Base-by-base conservation (phyloP, 441 rosid species). In the Raphanus hybrid region DNA sequence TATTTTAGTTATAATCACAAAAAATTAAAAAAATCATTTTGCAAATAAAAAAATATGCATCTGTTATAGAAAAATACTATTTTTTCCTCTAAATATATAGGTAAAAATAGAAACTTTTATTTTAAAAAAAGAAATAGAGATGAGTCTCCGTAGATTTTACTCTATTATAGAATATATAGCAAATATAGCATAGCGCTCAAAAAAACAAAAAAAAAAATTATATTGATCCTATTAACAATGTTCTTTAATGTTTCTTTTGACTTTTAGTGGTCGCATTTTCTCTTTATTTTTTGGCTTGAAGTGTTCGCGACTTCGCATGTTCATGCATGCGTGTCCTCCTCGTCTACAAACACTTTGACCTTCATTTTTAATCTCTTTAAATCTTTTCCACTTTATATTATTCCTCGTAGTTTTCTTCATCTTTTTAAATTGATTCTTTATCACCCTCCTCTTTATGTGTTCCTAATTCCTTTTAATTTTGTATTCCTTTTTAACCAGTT, bases 241-340 rank as follows among this genome's bases (percentile, higher is more conserved):
- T 78, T 73, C 77, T 78, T 71, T 66, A 45, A 16, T 45, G 54
- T 23, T 70, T 70, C 67, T 35, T 71, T 75, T 58, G 45, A 54
- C 77, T 54, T 78, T 78, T 67, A 0, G 81, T 78, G 81, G 81
- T 78, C 81, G 64, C 81, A 60, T 50, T 18, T 71, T 23, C 54
- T 64, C 68, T 35, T 64, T 76, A 2, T 67, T 39, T 18, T 60
- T n/a, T 3, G 63, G 15, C 6, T 71, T 71, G 59, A 77, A 77
- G 76, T 48, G 60, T 66, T 77, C 16, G 52, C 52, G 12, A 45
- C 52, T 45, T 12, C 52, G 73, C 68, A 71, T 78, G 81, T 67
- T 67, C 81, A 73, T 73, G 77, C 81, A 73, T 78, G 81, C 77
- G 70, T 78, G 76, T 78, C 69, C 69, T 77, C 76, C 69, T 77